Conservation (phyloP, 495 filamentous ascomycete genomes). For the Talaromyces wortmannii region DNA sequence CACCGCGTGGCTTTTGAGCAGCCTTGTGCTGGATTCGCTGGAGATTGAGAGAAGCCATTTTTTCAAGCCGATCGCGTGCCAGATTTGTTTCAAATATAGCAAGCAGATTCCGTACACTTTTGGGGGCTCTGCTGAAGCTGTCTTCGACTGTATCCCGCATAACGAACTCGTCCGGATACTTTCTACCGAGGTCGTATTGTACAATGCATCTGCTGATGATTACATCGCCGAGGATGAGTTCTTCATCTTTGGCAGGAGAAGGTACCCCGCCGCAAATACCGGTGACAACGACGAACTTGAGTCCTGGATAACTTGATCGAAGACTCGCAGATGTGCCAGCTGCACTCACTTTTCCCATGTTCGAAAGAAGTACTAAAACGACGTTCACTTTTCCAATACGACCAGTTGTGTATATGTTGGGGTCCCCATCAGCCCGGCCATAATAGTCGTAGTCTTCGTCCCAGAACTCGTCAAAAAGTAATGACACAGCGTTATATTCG, state of each 20-base stretch:
- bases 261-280: slow-evolving; percentile 31
- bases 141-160: slow-evolving; percentile 12
- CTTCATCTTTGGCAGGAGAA: slow-evolving; percentile 3
- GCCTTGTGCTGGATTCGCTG: neutral
- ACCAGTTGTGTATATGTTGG: slow-evolving; percentile 17
- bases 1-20: neutral
- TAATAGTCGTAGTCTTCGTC: slow-evolving; percentile 11
- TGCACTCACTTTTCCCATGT: slow-evolving; percentile 19
- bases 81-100: slow-evolving; percentile 7
- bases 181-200: slow-evolving; percentile 21
- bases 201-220: slow-evolving; percentile 22
- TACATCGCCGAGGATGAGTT: slow-evolving; percentile 26
- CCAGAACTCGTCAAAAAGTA: slow-evolving; percentile 15
- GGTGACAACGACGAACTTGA: slow-evolving; percentile 10
- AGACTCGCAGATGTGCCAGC: slow-evolving; percentile 14
- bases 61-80: neutral
- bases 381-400: slow-evolving; percentile 19
- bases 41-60: neutral
- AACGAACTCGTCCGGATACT: slow-evolving; percentile 10
- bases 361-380: slow-evolving; percentile 17
- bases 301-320: slow-evolving; percentile 14
- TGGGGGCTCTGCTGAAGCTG: slow-evolving; percentile 11
- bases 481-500: slow-evolving; percentile 20
- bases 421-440: slow-evolving; percentile 12
- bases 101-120: slow-evolving; percentile 14